A percentile compares a stretch with the other conserved stretches of the same genome.
Conservation (phyloP, 1,284 basidiomycete species). For the Schizophyllum amplum region DNA sequence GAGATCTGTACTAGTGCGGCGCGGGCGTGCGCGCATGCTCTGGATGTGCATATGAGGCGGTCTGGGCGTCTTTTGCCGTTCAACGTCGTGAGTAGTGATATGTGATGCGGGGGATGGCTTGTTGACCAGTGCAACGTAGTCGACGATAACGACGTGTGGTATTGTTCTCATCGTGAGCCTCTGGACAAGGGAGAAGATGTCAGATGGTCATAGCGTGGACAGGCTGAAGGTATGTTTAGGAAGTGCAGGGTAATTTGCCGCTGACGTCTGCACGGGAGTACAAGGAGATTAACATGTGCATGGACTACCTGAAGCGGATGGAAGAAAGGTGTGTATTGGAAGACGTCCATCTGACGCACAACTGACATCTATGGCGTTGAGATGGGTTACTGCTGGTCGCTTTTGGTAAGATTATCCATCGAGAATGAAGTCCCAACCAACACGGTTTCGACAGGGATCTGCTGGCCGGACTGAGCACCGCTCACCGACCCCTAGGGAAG, state of each 20-base stretch:
- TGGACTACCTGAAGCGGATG: not conserved
- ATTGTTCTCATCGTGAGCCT: not conserved
- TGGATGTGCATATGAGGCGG: slow-evolving; percentile 19
- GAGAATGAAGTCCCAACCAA: too few species aligned
- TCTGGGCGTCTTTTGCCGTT: not conserved
- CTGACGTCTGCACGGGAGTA: not conserved
- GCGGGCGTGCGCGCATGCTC: slow-evolving; percentile 36
- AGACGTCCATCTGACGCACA: not conserved
- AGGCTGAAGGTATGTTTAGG: not conserved
- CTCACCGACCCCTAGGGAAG: too few species aligned
- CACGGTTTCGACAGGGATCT: too few species aligned
- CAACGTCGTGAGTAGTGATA: not conserved
- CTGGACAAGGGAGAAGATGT: not conserved
- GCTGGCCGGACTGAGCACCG: too few species aligned
- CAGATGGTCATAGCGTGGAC: not conserved
- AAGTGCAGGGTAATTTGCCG: not conserved
- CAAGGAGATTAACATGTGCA: not conserved
- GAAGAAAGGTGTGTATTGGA: not conserved
- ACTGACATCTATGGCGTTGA: not conserved
- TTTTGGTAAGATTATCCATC: too few species aligned
- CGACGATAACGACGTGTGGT: not conserved
- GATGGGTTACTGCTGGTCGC: not conserved
- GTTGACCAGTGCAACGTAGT: not conserved
- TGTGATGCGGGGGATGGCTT: not conserved
- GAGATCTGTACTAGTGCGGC: slow-evolving; percentile 49